These are phyloP conservation scores for Chaetomiaceae sp. DNA, from an alignment of 2,329 filamentous ascomycete species.

Conservation along the genomic window DNA sequence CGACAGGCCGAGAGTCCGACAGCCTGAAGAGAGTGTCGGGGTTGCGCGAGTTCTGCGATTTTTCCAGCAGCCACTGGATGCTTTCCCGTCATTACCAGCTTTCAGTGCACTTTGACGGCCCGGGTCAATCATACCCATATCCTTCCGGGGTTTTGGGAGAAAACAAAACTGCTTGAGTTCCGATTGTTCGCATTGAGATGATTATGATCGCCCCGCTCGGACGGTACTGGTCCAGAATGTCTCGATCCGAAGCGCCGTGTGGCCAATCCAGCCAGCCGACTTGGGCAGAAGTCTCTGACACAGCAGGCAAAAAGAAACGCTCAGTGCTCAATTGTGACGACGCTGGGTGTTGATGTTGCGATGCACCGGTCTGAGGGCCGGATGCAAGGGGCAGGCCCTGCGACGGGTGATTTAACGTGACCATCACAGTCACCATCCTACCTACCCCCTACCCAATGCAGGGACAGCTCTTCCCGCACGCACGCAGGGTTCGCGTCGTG, in stretches of 20 bases:
- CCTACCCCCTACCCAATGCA: constrained; percentile 6
- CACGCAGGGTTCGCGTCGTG: neutral
- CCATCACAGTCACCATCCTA: neutral
- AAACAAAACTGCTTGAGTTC: neutral
- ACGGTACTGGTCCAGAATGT: neutral
- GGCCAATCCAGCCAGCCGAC: neutral
- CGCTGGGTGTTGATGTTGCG: neutral
- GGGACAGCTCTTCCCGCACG: constrained; percentile 3
- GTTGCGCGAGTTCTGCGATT: too few relatives aligned
- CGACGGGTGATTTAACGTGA: neutral
- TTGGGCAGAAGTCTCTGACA: neutral
- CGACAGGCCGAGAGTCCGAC: too few relatives aligned
- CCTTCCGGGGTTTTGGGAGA: constrained; percentile 1
- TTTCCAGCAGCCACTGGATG: too few relatives aligned
- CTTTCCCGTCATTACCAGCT: too few relatives aligned
- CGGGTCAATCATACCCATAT: neutral
- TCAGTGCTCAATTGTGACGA: neutral
- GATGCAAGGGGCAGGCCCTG: constrained; percentile 6
- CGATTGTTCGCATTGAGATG: neutral
- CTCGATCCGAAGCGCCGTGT: neutral
- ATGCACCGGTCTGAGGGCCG: neutral
- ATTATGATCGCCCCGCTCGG: constrained; percentile 10
- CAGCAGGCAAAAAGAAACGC: neutral
- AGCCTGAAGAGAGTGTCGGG: too few relatives aligned
- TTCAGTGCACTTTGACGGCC: neutral